Evolutionary conservation across 1,139 yeast species (phyloP), one percentile per base, ranked within the genome.

Genomic region (Eremothecium coryli): DNA sequence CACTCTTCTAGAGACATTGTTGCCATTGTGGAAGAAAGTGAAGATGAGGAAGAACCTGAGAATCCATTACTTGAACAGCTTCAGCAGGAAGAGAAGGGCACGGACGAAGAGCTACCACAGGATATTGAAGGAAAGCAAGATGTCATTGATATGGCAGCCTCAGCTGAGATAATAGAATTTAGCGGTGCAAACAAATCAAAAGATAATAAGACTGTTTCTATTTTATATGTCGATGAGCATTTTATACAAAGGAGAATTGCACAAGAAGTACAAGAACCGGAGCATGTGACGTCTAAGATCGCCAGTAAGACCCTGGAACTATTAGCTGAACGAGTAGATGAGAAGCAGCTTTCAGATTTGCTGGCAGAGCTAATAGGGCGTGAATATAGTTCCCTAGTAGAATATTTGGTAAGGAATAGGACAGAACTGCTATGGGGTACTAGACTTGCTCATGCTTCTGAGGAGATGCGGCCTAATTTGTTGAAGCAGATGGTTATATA

Each of bases 371-470:
- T 73, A 5, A 59, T 78, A 28, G 73, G 71, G 11, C 66, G 64
- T 38, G 75, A 72, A 28, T 63, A 73, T 36, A 61, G 67, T 28
- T 70, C 66, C 0, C 50, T 80, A 7, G 68, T 75, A 7, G 65
- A 68, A 26, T 48, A 57, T 7, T 52, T 82, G 20, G 58, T 73
- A 12, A 62, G 64, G 26, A 79, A 84, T 46, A 55, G 80, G 38
- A 60, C 66, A 47, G 56, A 63, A 32, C 59, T 81, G 4, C 71
- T 69, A 2, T 80, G 76, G 71, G 72, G 77, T 24, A 61, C 71
- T 1, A 62, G 61, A 36, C 54, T 70, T 24, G 57, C 68, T 3
- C 56, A 56, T 26, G 65, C 68, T 10, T 49, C 60, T 5, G 66
- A 62, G 5, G 53, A 51, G 0, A 62, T 61, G 4, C 54, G 62